These are phyloP conservation scores for Penicillium sp. DNA, from an alignment of 2,329 filamentous ascomycete species.

Conservation along the genomic window DNA sequence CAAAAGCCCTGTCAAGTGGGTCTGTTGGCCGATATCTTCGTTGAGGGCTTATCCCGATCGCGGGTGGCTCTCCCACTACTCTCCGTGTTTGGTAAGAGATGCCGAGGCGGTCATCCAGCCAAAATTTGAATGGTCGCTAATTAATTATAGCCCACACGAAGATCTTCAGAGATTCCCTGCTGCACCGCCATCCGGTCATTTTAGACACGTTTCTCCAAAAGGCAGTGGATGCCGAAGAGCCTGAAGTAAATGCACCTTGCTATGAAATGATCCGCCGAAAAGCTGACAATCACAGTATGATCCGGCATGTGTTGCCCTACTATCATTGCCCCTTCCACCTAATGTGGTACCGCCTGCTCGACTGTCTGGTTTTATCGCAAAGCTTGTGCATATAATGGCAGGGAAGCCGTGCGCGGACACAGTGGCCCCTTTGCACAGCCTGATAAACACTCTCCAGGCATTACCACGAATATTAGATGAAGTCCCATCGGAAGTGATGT, in stretches of 20 bases:
- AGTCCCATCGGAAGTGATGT: conserved; percentile 33
- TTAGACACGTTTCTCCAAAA: conserved; percentile 36
- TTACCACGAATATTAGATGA: conserved; percentile 27
- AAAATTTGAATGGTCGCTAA: conserved; percentile 3
- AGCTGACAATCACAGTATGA: conserved; percentile 25
- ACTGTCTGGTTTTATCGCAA: conserved; percentile 32
- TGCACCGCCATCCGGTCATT: conserved; percentile 31
- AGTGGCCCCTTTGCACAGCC: conserved; percentile 31
- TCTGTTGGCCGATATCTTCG: conserved; percentile 45
- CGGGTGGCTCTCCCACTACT: conserved; percentile 50
- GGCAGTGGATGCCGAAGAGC: conserved; percentile 24
- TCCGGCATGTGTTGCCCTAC: conserved; percentile 30
- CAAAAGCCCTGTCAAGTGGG: conserved; percentile 49
- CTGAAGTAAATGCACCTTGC: conserved; percentile 26
- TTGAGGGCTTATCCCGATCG: conserved; percentile 49
- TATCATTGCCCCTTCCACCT: conserved; percentile 33
- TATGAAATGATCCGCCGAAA: neutral
- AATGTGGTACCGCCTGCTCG: conserved; percentile 30
- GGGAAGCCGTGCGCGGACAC: conserved; percentile 31
- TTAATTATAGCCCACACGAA: conserved; percentile 24
- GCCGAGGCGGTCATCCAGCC: neutral
- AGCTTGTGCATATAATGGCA: conserved; percentile 28
- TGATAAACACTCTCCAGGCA: conserved; percentile 30
- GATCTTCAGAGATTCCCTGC: conserved; percentile 31
- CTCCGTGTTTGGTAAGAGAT: conserved; percentile 43